These are phyloP conservation scores for Aspergillus incahuasiensis DNA, from an alignment of 495 filamentous ascomycete species.

Conservation along the genomic window DNA sequence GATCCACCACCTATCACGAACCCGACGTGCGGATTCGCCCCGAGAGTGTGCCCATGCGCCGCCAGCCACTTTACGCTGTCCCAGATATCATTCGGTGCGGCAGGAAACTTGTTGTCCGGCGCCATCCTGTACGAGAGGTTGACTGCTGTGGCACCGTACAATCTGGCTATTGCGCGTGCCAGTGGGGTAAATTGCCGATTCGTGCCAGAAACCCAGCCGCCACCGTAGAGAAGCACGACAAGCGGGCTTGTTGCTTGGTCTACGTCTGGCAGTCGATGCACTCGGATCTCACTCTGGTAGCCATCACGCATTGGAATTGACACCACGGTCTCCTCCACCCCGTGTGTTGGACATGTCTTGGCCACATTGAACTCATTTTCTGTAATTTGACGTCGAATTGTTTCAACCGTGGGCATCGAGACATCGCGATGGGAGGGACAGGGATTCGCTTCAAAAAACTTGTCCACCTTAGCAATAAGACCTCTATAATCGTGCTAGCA, in stretches of 20 bases:
- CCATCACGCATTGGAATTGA: constrained; percentile 5
- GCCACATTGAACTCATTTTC: no score
- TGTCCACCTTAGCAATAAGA: no score
- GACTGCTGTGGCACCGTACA: background rate
- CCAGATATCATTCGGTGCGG: constrained; percentile 14
- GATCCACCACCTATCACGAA: constrained; percentile 16
- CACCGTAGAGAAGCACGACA: constrained; percentile 5
- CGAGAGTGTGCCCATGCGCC: constrained; percentile 10
- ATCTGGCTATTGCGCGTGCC: background rate
- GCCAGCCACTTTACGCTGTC: constrained; percentile 18
- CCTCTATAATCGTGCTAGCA: no score
- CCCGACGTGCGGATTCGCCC: constrained; percentile 9
- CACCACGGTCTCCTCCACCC: background rate
- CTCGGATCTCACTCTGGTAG: background rate
- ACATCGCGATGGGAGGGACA: no score
- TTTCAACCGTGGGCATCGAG: no score
- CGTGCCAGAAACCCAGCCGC: background rate
- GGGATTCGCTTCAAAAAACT: no score
- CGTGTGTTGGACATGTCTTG: no score
- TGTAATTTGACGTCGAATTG: no score
- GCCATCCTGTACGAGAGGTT: constrained; percentile 14
- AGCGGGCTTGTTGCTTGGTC: background rate
- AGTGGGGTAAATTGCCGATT: background rate
- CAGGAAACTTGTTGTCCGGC: constrained; percentile 15
- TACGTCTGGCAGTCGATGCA: background rate